Percentiles rank a stretch among this genome's conserved stretches.
Conservation (phyloP, 371 early-diverging fungal genomes). For the Sporodiniella umbellata region DNA sequence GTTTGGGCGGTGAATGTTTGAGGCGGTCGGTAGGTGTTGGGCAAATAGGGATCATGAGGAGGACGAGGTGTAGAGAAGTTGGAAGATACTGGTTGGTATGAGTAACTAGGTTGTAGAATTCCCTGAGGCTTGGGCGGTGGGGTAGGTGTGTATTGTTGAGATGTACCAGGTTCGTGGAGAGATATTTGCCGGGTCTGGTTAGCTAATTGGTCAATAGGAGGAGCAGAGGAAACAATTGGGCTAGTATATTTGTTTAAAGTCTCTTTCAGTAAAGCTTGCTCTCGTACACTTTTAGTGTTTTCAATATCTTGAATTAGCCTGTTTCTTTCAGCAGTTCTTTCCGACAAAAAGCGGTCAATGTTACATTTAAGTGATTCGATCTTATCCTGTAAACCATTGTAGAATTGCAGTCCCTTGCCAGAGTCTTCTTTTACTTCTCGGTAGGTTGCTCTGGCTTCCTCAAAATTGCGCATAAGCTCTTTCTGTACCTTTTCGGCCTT, state of each 20-base stretch:
- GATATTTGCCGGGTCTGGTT: constrained; percentile 34
- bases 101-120: constrained; percentile 8
- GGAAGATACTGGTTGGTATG: no score
- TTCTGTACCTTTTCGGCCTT: constrained; percentile 60
- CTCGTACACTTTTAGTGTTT: constrained; percentile 59
- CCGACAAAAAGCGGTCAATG: constrained; percentile 62
- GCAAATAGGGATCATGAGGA: no score
- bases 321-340: constrained; percentile 68
- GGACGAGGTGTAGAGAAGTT: no score
- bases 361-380: constrained; percentile 59
- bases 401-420: constrained; percentile 77
- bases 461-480: constrained; percentile 53
- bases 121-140: constrained; percentile 25
- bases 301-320: constrained; percentile 59
- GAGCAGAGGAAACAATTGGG: constrained; percentile 22
- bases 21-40: no score
- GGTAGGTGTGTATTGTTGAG: constrained; percentile 16
- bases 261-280: constrained; percentile 71
- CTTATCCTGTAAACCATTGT: constrained; percentile 66
- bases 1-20: no score
- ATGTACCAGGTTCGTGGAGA: constrained; percentile 17
- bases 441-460: constrained; percentile 57
- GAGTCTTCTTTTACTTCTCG: constrained; percentile 66
- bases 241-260: constrained; percentile 52
- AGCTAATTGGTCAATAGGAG: constrained; percentile 32